Conservation (phyloP, 495 filamentous ascomycete genomes). For the Tuber calosporum region DNA sequence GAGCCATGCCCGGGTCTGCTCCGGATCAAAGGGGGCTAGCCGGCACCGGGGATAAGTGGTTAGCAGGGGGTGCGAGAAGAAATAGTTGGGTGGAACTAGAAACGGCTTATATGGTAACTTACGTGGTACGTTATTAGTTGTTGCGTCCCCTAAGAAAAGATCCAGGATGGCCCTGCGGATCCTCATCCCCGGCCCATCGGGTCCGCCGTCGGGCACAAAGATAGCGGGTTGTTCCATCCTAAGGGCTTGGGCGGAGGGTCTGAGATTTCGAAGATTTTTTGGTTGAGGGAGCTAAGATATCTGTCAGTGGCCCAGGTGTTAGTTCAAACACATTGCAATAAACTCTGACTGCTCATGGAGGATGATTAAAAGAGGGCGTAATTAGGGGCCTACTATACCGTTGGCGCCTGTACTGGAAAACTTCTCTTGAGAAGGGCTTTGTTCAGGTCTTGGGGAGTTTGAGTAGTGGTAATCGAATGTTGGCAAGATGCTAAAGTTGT, state of each 20-base stretch:
- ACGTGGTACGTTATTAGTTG: accelerated
- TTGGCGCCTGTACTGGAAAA: background rate
- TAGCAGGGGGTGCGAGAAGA: background rate
- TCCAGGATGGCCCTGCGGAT: accelerated
- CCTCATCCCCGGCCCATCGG: too few relatives aligned
- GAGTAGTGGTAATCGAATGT: background rate
- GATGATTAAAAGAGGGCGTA: background rate
- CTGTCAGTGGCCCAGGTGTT: background rate
- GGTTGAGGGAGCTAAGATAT: background rate
- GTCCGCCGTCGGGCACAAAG: too few relatives aligned
- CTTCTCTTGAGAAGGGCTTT: background rate
- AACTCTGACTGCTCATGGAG: background rate
- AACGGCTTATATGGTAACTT: background rate
- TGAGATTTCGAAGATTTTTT: background rate
- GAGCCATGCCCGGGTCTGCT: background rate
- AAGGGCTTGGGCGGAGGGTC: background rate
- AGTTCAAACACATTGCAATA: background rate
- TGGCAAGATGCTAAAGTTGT: background rate
- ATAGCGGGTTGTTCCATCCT: background rate
- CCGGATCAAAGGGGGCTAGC: background rate
- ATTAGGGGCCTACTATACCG: background rate
- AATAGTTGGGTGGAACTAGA: background rate
- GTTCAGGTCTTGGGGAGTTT: background rate
- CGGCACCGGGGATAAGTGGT: background rate
- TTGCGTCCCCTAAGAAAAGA: background rate